These are phyloP conservation scores for Asclepias syriaca DNA, from an alignment of 257 asterid genomes.

Conservation along the genomic window DNA sequence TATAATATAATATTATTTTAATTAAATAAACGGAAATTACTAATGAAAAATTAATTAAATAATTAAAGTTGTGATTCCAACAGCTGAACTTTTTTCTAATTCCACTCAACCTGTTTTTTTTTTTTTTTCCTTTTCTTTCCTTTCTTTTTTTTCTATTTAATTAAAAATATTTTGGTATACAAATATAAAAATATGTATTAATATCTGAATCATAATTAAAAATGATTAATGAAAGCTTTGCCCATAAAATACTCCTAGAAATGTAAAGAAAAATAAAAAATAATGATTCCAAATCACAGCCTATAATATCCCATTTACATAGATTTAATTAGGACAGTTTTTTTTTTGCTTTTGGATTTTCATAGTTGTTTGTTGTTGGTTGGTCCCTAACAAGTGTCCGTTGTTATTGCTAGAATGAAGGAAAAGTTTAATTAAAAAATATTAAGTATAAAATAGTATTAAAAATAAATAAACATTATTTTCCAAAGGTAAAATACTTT, in stretches of 20 bases:
- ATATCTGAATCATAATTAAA: not conserved
- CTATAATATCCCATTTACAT: not conserved
- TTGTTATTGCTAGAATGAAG: not conserved
- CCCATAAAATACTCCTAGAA: not conserved
- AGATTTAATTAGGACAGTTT: not conserved
- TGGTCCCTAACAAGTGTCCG: not conserved
- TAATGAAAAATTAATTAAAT: constrained; percentile 1
- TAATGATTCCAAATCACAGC: not conserved
- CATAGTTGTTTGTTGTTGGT: not conserved
- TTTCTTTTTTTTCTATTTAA: no score
- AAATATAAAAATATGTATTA: not conserved
- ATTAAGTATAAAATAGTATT: not conserved
- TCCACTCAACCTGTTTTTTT: constrained; percentile 2
- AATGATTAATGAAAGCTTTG: constrained; percentile 3
- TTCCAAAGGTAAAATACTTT: no score
- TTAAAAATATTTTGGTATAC: no score
- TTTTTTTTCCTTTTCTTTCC: no score
- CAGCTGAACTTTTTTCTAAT: constrained; percentile 13
- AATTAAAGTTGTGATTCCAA: constrained; percentile 23
- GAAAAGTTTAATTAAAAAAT: not conserved
- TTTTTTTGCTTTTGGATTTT: not conserved
- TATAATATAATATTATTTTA: not conserved
- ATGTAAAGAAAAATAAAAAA: not conserved
- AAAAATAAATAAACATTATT: no score
- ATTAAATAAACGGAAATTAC: not conserved